Conservation (phyloP, 2,329 filamentous ascomycete genomes). For the Aspergillus pseudoglaucus region DNA sequence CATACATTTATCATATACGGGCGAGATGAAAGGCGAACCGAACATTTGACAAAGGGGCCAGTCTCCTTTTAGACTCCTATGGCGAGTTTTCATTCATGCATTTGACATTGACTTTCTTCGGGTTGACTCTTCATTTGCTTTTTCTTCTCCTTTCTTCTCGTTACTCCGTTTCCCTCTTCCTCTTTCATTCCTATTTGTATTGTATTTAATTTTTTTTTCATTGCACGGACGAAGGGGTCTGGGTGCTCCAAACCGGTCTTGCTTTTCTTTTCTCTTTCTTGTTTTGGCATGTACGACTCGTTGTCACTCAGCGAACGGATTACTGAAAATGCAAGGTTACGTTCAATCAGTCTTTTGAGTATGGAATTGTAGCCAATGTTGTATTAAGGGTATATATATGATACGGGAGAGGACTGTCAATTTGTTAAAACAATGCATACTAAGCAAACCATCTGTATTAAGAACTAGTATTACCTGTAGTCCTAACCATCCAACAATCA, state of each 20-base stretch:
- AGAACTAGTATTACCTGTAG: background rate
- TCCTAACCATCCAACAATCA: background rate
- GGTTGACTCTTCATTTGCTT: slow-evolving; percentile 5
- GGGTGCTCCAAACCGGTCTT: slow-evolving; percentile 5
- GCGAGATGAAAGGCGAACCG: slow-evolving; percentile 4
- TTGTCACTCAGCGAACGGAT: background rate
- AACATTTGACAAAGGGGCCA: background rate
- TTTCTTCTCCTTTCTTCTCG: slow-evolving; percentile 8
- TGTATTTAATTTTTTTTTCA: slow-evolving; percentile 24
- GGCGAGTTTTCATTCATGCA: slow-evolving; percentile 5
- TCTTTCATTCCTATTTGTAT: slow-evolving; percentile 20
- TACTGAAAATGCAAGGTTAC: background rate
- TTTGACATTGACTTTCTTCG: background rate
- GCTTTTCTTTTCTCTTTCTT: slow-evolving; percentile 2
- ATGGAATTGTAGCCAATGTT: no score
- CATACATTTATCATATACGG: slow-evolving; percentile 3
- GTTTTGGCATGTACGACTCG: slow-evolving; percentile 5
- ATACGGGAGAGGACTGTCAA: no score
- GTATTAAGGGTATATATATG: background rate
- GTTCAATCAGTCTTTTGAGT: background rate
- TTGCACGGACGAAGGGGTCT: slow-evolving; percentile 6
- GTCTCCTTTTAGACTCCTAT: background rate
- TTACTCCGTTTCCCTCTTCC: slow-evolving; percentile 4
- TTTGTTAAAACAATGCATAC: no score
- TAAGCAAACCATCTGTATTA: background rate